These are phyloP conservation scores for Bathelium albidoporum DNA, from an alignment of 495 filamentous ascomycete genomes.

Conservation along the genomic window DNA sequence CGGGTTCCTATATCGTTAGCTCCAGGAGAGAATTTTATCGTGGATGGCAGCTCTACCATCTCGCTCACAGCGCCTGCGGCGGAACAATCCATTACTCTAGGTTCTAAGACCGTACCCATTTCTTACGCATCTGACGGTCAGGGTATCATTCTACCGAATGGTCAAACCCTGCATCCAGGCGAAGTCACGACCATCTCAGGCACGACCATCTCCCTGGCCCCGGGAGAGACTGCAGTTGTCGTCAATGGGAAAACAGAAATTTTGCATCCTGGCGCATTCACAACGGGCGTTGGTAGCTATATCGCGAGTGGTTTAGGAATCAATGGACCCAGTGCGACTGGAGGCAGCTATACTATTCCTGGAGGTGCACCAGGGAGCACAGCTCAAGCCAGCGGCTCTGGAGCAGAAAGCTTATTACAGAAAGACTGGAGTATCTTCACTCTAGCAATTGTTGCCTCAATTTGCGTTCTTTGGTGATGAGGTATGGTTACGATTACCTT, in stretches of 20 bases:
- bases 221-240: slow-evolving; percentile 22
- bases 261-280: slow-evolving; percentile 4
- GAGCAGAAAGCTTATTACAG: neutral
- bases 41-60: neutral
- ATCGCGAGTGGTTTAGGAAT: neutral
- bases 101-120: neutral
- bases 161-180: slow-evolving; percentile 22
- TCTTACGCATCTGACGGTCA: neutral
- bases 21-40: neutral
- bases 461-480: neutral
- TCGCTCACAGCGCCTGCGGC: neutral
- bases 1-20: neutral
- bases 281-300: neutral
- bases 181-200: slow-evolving; percentile 20
- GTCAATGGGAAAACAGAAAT: slow-evolving; percentile 18
- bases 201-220: slow-evolving; percentile 22
- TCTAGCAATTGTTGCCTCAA: neutral
- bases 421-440: neutral
- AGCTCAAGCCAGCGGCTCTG: neutral
- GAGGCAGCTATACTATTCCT: neutral
- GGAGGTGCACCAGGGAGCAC: neutral
- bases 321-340: neutral
- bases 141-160: neutral
- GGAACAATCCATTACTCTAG: neutral
- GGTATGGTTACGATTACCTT: neutral